Evolutionary conservation across 208 protist genomes (phyloP), one percentile per base, ranked within the genome.

Genomic region (Acanthamoeba triangularis): DNA sequence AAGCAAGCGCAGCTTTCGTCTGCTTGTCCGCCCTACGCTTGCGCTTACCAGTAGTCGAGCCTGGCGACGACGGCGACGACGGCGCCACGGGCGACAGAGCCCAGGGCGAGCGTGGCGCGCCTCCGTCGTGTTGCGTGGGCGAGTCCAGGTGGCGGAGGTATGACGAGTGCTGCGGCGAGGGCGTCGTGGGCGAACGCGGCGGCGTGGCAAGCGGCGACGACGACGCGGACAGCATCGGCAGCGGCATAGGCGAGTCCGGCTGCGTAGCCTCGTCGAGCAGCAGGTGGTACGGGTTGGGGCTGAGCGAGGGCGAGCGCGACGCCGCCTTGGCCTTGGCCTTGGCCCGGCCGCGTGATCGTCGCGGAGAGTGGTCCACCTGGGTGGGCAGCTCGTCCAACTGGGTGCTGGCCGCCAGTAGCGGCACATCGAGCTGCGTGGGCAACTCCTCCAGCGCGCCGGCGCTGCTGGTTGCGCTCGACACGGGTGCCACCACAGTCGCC

Each of bases 261-360:
- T 76, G 67, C 67, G 67, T 76, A 1, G 67, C 67, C 18, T 76
- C 20, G 8, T 76, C 67, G 67, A 76, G 67, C 67, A 76, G 35
- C 35, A 76, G 33, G 33, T 76, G 33, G 18, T 76, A 41, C 33
- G 67, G 67, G 67, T 76, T 76, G 67, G 67, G 67, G 33, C 67
- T 76, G 35, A 76, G 67, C 35, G 67, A 76, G 14, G 67, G 67
- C 13, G 67, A 76, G 67, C 67, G 67, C 35, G 67, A 76, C 33
- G 67, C 8, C 67, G n/a, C n/a, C n/a, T n/a, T n/a, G n/a, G n/a
- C n/a, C 67, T 33, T 76, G 67, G 33, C 1, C 20, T 33, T 8
- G 13, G 28, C 14, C 67, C 14, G 20, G 67, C 28, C 28, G 10
- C 33, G 20, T 72, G 67, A n/a, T 76, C 20, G 61, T 67, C 6